Conservation (phyloP, 2,329 filamentous ascomycete species). For the Clonostachys sp. region DNA sequence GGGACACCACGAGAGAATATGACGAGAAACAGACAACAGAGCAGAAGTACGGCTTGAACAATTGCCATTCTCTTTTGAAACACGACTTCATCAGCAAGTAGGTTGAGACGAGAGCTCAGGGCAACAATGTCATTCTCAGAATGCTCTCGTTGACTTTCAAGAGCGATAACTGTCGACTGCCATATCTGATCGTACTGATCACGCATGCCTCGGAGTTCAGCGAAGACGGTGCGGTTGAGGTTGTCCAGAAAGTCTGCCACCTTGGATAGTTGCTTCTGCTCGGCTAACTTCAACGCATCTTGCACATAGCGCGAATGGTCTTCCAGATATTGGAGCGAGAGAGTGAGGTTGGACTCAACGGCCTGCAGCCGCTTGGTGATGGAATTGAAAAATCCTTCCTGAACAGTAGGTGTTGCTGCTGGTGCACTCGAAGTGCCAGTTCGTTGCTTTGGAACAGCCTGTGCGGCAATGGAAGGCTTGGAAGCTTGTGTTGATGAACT, state of each 20-base stretch:
- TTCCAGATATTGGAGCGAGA: slow-evolving; percentile 94
- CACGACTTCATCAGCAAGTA: slow-evolving; percentile 89
- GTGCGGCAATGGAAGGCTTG: neutral
- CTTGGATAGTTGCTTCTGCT: slow-evolving; percentile 82
- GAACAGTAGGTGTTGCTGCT: slow-evolving; percentile 67
- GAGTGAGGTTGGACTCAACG: slow-evolving; percentile 86
- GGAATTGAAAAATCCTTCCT: slow-evolving; percentile 97
- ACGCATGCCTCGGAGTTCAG: slow-evolving; percentile 72
- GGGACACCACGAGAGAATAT: slow-evolving; percentile 64
- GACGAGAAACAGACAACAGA: slow-evolving; percentile 82
- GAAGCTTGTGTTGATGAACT: neutral
- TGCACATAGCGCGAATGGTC: slow-evolving; percentile 89
- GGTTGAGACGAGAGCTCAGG: slow-evolving; percentile 72
- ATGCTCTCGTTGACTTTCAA: slow-evolving; percentile 83
- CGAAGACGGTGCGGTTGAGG: slow-evolving; percentile 82
- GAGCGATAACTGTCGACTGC: slow-evolving; percentile 89
- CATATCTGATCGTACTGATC: slow-evolving; percentile 93
- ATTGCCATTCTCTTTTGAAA: slow-evolving; percentile 91
- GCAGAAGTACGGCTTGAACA: slow-evolving; percentile 79
- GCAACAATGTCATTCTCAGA: slow-evolving; percentile 80
- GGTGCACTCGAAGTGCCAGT: slow-evolving; percentile 16
- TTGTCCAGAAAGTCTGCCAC: slow-evolving; percentile 76
- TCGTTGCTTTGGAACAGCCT: slow-evolving; percentile 15
- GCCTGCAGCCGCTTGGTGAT: slow-evolving; percentile 89
- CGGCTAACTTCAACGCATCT: slow-evolving; percentile 80